Percentiles rank a stretch among this genome's conserved stretches.
These are phyloP conservation scores for Sclerotinia trifoliorum DNA, from an alignment of 2,329 filamentous ascomycete species.

Conservation along the genomic window DNA sequence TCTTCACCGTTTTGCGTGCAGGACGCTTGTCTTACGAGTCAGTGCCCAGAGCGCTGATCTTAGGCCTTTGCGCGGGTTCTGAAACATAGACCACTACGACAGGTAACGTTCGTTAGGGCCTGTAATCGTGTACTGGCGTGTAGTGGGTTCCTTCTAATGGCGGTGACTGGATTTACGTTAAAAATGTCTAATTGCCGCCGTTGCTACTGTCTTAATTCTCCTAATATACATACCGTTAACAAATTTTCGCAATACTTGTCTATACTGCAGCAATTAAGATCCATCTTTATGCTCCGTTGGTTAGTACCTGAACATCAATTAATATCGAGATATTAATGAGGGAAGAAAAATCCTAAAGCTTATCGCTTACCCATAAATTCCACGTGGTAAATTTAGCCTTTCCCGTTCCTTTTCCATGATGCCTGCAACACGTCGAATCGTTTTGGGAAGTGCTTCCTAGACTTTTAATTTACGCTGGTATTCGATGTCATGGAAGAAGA, in stretches of 20 bases:
- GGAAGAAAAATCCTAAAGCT: conserved; percentile 1
- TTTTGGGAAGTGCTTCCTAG: conserved; percentile 1
- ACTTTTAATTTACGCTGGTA: conserved; percentile 12
- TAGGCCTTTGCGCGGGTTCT: neutral
- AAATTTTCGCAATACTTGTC: conserved; percentile 8
- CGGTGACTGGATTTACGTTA: conserved; percentile 8
- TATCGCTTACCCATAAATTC: conserved; percentile 11
- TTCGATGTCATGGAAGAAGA: conserved; percentile 9
- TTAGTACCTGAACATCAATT: conserved; percentile 15
- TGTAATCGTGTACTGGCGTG: neutral
- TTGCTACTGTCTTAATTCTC: neutral
- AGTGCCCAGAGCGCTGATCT: conserved; percentile 11
- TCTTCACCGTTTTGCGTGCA: conserved; percentile 21
- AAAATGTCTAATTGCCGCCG: conserved; percentile 3
- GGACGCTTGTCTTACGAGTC: conserved; percentile 10
- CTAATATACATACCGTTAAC: neutral
- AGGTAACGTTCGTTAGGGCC: conserved; percentile 11
- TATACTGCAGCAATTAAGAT: conserved; percentile 5
- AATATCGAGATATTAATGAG: conserved; percentile 1
- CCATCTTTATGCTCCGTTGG: conserved; percentile 7
- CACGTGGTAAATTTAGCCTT: conserved; percentile 21
- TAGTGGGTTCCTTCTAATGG: conserved; percentile 6
- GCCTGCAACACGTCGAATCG: neutral
- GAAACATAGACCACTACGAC: conserved; percentile 16
- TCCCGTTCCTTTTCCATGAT: neutral